A percentile compares a stretch with the other conserved stretches of the same genome.
These are phyloP conservation scores for Microsporum audouinii DNA, from an alignment of 2,329 filamentous ascomycete species.

Conservation along the genomic window DNA sequence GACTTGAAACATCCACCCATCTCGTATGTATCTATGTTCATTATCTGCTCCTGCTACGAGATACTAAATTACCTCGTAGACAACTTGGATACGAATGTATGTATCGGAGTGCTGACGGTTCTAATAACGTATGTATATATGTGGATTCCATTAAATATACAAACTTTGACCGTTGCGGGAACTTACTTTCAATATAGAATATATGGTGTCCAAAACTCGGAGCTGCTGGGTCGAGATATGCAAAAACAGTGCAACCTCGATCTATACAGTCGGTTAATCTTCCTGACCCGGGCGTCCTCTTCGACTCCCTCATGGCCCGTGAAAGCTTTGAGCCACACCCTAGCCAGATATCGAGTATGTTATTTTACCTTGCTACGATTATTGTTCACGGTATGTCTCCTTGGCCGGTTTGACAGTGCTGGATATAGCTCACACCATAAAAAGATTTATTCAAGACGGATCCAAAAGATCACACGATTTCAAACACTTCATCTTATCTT, in stretches of 20 bases:
- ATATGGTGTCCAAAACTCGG: slow-evolving; percentile 18
- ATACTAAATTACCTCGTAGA: slow-evolving; percentile 27
- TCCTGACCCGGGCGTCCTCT: slow-evolving; percentile 20
- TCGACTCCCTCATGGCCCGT: slow-evolving; percentile 17
- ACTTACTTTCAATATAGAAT: slow-evolving; percentile 12
- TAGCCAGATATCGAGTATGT: slow-evolving; percentile 36
- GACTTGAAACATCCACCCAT: slow-evolving; percentile 25
- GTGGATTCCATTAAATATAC: background rate
- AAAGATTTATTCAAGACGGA: slow-evolving; percentile 40
- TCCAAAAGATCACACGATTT: slow-evolving; percentile 22
- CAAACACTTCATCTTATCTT: slow-evolving; percentile 38
- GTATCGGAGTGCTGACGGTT: slow-evolving; percentile 25
- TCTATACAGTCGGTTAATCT: slow-evolving; percentile 12
- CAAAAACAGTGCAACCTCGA: slow-evolving; percentile 18
- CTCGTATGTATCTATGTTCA: slow-evolving; percentile 14
- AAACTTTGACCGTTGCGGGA: background rate
- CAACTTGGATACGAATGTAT: slow-evolving; percentile 23
- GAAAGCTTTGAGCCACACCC: slow-evolving; percentile 25
- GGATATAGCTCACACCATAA: background rate
- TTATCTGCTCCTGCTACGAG: background rate
- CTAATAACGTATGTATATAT: slow-evolving; percentile 12
- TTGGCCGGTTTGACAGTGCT: background rate
- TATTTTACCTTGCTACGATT: slow-evolving; percentile 42
- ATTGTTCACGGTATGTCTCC: slow-evolving; percentile 38
- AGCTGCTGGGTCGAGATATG: slow-evolving; percentile 20